Conservation (phyloP, 108 stramenopile genomes). For the Skeletonema potamos region DNA sequence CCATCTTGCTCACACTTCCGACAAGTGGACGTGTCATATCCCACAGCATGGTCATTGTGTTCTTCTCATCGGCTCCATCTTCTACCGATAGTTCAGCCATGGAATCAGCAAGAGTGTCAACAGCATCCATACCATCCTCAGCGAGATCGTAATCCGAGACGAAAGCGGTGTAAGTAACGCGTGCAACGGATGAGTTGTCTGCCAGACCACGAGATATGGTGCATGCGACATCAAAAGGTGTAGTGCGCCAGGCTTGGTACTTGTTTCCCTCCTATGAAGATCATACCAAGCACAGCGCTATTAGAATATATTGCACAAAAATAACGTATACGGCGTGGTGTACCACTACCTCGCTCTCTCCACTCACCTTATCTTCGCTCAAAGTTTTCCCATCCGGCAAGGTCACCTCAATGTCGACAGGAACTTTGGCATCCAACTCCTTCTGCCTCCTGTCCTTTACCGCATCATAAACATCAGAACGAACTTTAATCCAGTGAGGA, state of each 20-base stretch:
- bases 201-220: conserved; percentile 91
- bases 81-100: conserved; percentile 75
- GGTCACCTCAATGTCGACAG: conserved; percentile 86
- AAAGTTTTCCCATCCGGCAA: conserved; percentile 94
- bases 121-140: conserved; percentile 85
- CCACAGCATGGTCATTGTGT: conserved; percentile 85
- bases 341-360: background rate
- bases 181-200: conserved; percentile 80
- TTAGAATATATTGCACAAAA: background rate
- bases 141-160: conserved; percentile 72
- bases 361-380: conserved; percentile 48
- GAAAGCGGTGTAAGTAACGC: conserved; percentile 82
- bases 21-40: conserved; percentile 95
- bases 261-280: conserved; percentile 26
- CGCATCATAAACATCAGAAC: conserved; percentile 57
- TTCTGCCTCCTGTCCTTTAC: conserved; percentile 59
- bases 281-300: background rate
- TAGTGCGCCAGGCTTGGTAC: conserved; percentile 67
- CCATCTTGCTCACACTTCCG: conserved; percentile 84
- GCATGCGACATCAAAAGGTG: conserved; percentile 93
- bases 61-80: conserved; percentile 35
- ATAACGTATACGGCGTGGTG: background rate
- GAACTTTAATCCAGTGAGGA: conserved; percentile 70
- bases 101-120: conserved; percentile 67
- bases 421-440: conserved; percentile 67